phyloP scores from a whole-genome alignment of 2,329 filamentous ascomycete genomes.

The Scolecobasidium constrictum region DNA sequence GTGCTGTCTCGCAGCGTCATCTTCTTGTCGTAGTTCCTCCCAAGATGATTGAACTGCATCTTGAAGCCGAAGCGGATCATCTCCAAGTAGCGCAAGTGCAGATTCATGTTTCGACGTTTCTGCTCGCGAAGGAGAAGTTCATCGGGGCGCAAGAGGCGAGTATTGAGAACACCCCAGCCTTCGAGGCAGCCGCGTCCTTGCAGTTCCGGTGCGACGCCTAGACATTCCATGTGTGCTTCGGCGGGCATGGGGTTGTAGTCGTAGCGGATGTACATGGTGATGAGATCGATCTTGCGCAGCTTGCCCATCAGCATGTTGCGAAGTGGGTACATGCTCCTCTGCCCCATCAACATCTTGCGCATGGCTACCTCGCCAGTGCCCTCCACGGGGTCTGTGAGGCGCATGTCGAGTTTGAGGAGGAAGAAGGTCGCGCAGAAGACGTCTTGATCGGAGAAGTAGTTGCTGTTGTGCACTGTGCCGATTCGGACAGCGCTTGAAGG shows the following conservation, averaged over 20 bases:
- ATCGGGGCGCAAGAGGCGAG: constrained; percentile 11
- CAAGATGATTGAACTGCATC: too few species aligned
- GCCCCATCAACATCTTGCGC: constrained; percentile 34
- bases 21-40: too few species aligned
- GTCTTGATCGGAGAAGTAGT: constrained; percentile 48
- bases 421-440: constrained; percentile 54
- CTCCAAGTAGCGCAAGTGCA: not conserved
- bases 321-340: constrained; percentile 45
- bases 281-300: constrained; percentile 41
- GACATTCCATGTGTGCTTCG: not conserved
- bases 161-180: constrained; percentile 4
- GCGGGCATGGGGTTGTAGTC: constrained; percentile 26
- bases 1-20: too few species aligned
- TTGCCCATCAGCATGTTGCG: constrained; percentile 50
- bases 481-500: constrained; percentile 45
- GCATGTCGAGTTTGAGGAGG: constrained; percentile 61
- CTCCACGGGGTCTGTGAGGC: constrained; percentile 52
- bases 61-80: constrained; percentile 1
- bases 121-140: constrained; percentile 11
- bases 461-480: constrained; percentile 40
- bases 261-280: constrained; percentile 50
- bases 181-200: constrained; percentile 6
- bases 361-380: constrained; percentile 34
- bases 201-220: not conserved
- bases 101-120: constrained; percentile 5